Evolutionary conservation across 352 stramenopile genomes (phyloP).

Genomic region (Phytophthora citricola): DNA sequence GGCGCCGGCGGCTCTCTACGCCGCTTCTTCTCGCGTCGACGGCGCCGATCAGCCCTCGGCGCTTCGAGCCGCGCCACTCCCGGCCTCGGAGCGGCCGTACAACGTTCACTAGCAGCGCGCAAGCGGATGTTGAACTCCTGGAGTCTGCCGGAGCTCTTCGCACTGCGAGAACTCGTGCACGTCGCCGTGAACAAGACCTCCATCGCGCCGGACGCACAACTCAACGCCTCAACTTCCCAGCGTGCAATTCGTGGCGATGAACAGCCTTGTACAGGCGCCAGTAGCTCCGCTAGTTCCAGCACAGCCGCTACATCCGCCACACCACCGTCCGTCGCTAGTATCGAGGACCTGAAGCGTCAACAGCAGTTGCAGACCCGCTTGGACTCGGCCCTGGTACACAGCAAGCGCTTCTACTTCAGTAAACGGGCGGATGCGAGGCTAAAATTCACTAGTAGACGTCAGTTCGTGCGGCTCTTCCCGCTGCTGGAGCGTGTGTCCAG

Average conservation of each 20-base stretch:
- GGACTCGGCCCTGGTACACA: slow-evolving; percentile 36
- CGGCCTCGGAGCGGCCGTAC: slow-evolving; percentile 8
- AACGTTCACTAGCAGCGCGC: slow-evolving; percentile 30
- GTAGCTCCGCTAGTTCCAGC: slow-evolving; percentile 35
- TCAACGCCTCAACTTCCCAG: slow-evolving; percentile 13
- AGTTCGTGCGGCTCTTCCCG: slow-evolving; percentile 70
- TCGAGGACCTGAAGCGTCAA: slow-evolving; percentile 29
- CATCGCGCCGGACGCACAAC: slow-evolving; percentile 12
- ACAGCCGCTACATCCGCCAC: slow-evolving; percentile 29
- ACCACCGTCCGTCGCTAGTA: slow-evolving; percentile 16
- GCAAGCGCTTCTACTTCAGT: slow-evolving; percentile 53
- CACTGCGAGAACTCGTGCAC: slow-evolving; percentile 63
- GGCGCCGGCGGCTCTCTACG: slow-evolving; percentile 20
- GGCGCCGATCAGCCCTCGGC: slow-evolving; percentile 8
- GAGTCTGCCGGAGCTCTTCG: slow-evolving; percentile 61
- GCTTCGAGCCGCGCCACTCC: slow-evolving; percentile 1
- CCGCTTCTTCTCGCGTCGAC: slow-evolving; percentile 39
- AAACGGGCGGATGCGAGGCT: slow-evolving; percentile 52
- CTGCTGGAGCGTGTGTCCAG: slow-evolving; percentile 41
- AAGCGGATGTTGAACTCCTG: slow-evolving; percentile 58
- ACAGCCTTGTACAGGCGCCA: slow-evolving; percentile 12
- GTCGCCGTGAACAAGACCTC: slow-evolving; percentile 40
- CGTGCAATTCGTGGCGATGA: slow-evolving; percentile 12
- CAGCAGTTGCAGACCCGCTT: slow-evolving; percentile 31
- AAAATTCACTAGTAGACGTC: slow-evolving; percentile 42